Percentiles rank a stretch among this genome's conserved stretches.
phyloP scores from a whole-genome alignment of 805 yeast species.

The Wickerhamiella spandovensis region DNA sequence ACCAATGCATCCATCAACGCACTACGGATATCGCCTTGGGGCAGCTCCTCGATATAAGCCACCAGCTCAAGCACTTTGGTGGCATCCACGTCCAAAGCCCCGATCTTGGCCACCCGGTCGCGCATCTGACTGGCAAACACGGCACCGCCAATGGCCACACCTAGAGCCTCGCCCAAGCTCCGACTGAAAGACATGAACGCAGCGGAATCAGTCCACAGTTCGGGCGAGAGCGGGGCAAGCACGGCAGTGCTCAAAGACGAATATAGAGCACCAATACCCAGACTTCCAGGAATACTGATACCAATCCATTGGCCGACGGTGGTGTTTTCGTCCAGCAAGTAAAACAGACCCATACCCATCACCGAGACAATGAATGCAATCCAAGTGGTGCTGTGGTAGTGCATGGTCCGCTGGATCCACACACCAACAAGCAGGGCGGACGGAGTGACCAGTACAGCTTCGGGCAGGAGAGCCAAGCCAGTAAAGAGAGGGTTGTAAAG shows the following conservation, averaged over 20 bases:
- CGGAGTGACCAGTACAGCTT: slow-evolving; percentile 29
- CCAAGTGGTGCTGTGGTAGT: slow-evolving; percentile 31
- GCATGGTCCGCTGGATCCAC: slow-evolving; percentile 27
- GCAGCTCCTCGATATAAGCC: slow-evolving; percentile 8
- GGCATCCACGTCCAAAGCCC: slow-evolving; percentile 10
- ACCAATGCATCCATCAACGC: slow-evolving; percentile 12
- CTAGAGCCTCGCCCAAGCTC: slow-evolving; percentile 22
- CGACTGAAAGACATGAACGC: slow-evolving; percentile 22
- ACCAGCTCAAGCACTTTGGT: slow-evolving; percentile 14
- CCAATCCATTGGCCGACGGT: slow-evolving; percentile 30
- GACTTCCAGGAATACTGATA: slow-evolving; percentile 33
- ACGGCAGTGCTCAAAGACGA: slow-evolving; percentile 27
- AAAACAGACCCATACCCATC: slow-evolving; percentile 33
- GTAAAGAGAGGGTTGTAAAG: slow-evolving; percentile 31
- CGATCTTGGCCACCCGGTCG: slow-evolving; percentile 5
- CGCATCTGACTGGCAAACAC: slow-evolving; percentile 18
- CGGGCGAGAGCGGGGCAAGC: slow-evolving; percentile 21
- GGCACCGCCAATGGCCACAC: slow-evolving; percentile 25
- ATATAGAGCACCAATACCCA: slow-evolving; percentile 34
- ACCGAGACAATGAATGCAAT: slow-evolving; percentile 27
- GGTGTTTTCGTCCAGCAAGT: slow-evolving; percentile 28
- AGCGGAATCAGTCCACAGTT: slow-evolving; percentile 20
- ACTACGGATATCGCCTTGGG: slow-evolving; percentile 3
- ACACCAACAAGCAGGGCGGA: slow-evolving; percentile 30
- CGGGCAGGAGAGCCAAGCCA: slow-evolving; percentile 35